Evolutionary conservation across 345 rosid species (phyloP), one percentile per base, ranked within the genome.

Genomic region (Eutrema yunnanense): DNA sequence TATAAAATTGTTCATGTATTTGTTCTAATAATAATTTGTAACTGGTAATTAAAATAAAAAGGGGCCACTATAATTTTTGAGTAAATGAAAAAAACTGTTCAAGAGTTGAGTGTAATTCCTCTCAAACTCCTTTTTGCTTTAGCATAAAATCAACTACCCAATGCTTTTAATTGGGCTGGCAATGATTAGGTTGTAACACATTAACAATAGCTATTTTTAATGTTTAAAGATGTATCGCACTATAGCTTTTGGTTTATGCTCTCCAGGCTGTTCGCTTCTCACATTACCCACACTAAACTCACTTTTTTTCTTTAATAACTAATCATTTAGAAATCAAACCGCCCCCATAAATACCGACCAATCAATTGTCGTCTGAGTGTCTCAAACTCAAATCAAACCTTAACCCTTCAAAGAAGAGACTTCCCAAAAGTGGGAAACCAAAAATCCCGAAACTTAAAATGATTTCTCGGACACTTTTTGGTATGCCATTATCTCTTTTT

Each of bases 201-300:
- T 8, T 63, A 44, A 48, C 56, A 54, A 64, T 43, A 54, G 12
- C 26, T 44, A 48, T 5, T 40, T 41, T 38, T 3, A 52, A 52
- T 43, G 63, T 52, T 53, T 9, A 2, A 12, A 16, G 69, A 33
- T 62, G 69, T 30, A 65, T 10, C 33, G 66, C 77, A 73, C 77
- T 73, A 58, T 74, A 48, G 38, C 44, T 60, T 51, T 52, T 16
- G 68, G 57, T 67, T 43, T 43, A 51, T 75, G 79, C 73, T 67
- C 57, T 75, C 56, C 79, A 75, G 61, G 63, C 79, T 75, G 69
- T 62, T 67, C 19, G 22, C 50, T 74, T 67, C 73, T 67, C 73
- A 75, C 79, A 51, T 67, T 67, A 61, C 65, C 69, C 29, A 61
- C 79, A 53, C 79, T 75, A 75, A 52, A 43, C 79, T 34, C 57